A percentile compares a stretch with the other conserved stretches of the same genome.
Evolutionary conservation across 2,329 filamentous ascomycete genomes (phyloP).

Genomic region (Sporothrix brunneoviolacea): DNA sequence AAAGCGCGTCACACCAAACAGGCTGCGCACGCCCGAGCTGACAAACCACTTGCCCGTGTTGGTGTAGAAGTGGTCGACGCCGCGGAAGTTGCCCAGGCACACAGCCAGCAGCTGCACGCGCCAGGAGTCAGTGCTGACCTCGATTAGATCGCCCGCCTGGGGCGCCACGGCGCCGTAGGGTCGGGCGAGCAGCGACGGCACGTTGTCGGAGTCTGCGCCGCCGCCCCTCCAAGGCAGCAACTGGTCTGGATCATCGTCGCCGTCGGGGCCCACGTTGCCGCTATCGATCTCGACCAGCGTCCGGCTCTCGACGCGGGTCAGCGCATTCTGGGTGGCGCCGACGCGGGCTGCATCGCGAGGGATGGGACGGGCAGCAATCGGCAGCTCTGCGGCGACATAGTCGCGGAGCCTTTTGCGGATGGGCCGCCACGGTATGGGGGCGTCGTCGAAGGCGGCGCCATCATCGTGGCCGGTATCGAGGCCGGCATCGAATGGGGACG

Average conservation of each 20-base stretch:
- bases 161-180: conserved; percentile 22
- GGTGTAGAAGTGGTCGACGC: conserved; percentile 48
- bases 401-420: conserved; percentile 36
- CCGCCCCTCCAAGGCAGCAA: conserved; percentile 31
- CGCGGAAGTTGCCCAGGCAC: conserved; percentile 45
- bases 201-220: conserved; percentile 17
- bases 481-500: too few relatives aligned
- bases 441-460: too few relatives aligned
- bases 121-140: conserved; percentile 29
- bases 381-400: conserved; percentile 19
- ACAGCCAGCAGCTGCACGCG: conserved; percentile 44
- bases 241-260: conserved; percentile 14
- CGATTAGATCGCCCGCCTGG: conserved; percentile 44
- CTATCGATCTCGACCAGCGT: conserved; percentile 22
- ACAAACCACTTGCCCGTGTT: conserved; percentile 46
- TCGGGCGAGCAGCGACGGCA: conserved; percentile 8
- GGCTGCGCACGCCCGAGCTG: conserved; percentile 34
- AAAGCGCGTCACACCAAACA: conserved; percentile 47
- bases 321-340: conserved; percentile 27
- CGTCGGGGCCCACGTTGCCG: neutral
- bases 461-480: too few relatives aligned
- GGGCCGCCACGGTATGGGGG: neutral
- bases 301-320: conserved; percentile 30
- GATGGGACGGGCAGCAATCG: neutral
- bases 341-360: conserved; percentile 22